Conservation (phyloP, 2,329 filamentous ascomycete genomes). For the Phyllosticta capitalensis region DNA sequence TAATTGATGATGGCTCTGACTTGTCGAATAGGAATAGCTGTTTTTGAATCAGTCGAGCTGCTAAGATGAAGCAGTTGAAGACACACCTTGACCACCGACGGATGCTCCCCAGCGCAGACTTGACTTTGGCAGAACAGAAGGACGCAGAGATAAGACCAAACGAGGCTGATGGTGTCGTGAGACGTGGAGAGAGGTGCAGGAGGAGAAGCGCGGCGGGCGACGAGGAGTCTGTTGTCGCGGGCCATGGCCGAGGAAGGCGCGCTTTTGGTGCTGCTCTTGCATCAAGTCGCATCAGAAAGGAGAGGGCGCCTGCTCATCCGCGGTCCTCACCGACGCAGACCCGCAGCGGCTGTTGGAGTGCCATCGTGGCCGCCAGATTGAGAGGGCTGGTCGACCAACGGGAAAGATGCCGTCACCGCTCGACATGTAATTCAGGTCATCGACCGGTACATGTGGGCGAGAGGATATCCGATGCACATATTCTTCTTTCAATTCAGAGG, state of each 20-base stretch:
- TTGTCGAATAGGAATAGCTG: background rate
- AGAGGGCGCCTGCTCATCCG: too few species aligned
- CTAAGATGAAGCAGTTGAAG: background rate
- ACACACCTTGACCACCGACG: background rate
- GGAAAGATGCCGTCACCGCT: too few species aligned
- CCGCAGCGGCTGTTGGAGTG: too few species aligned
- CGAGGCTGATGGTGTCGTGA: background rate
- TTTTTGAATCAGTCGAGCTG: background rate
- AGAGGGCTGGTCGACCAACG: too few species aligned
- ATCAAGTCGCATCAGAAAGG: too few species aligned
- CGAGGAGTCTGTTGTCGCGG: background rate
- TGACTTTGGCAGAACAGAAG: background rate
- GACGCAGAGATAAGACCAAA: background rate
- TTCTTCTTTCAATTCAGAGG: too few species aligned
- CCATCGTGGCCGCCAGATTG: too few species aligned
- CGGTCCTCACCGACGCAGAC: too few species aligned
- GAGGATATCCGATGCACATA: too few species aligned
- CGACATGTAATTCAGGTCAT: too few species aligned
- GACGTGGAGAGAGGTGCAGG: background rate
- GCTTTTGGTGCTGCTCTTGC: background rate
- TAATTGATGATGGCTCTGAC: background rate
- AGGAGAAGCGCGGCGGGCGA: background rate
- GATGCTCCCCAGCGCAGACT: background rate
- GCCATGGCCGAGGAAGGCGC: background rate
- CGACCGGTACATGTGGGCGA: too few species aligned